A percentile compares a stretch with the other conserved stretches of the same genome.
phyloP scores from a whole-genome alignment of 805 yeast genomes.

The Kregervanrija pseudodelftensis region DNA sequence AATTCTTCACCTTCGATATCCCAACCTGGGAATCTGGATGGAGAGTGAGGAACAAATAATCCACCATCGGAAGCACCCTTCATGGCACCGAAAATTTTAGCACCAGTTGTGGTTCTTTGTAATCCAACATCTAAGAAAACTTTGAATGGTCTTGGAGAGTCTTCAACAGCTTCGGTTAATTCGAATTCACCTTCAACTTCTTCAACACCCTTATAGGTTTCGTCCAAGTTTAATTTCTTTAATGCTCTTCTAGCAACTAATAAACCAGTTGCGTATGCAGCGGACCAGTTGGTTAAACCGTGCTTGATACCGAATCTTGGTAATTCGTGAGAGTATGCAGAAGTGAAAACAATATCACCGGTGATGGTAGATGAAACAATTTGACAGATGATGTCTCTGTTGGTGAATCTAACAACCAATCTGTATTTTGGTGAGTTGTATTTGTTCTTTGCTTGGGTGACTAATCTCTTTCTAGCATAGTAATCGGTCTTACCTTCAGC shows the following conservation, averaged over 20 bases:
- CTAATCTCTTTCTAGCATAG: conserved; percentile 99
- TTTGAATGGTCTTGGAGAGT: conserved; percentile 99
- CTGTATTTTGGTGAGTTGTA: conserved; percentile 99
- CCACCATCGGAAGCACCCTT: conserved; percentile 99
- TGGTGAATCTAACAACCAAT: conserved; percentile 99
- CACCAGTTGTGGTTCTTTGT: conserved; percentile 99
- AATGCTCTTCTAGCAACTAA: conserved; percentile 98
- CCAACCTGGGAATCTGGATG: conserved; percentile 99
- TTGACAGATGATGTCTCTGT: conserved; percentile 98
- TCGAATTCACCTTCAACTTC: conserved; percentile 99
- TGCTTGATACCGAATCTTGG: conserved; percentile 96
- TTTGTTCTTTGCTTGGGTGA: conserved; percentile 99
- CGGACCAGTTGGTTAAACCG: conserved; percentile 99
- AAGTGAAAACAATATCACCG: conserved; percentile 92
- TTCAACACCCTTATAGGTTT: conserved; percentile 97
- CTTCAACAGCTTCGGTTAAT: conserved; percentile 98
- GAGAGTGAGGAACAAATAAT: conserved; percentile 96
- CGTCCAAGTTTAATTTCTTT: conserved; percentile 95
- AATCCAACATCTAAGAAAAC: conserved; percentile 98
- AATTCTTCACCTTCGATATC: conserved; percentile 98
- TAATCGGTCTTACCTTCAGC: conserved; percentile 99
- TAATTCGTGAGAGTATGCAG: conserved; percentile 98
- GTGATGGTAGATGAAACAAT: conserved; percentile 93
- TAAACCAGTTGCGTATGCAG: conserved; percentile 98
- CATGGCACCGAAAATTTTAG: conserved; percentile 97